phyloP scores from a whole-genome alignment of 2,329 filamentous ascomycete genomes.

The Metarhizium humberi region DNA sequence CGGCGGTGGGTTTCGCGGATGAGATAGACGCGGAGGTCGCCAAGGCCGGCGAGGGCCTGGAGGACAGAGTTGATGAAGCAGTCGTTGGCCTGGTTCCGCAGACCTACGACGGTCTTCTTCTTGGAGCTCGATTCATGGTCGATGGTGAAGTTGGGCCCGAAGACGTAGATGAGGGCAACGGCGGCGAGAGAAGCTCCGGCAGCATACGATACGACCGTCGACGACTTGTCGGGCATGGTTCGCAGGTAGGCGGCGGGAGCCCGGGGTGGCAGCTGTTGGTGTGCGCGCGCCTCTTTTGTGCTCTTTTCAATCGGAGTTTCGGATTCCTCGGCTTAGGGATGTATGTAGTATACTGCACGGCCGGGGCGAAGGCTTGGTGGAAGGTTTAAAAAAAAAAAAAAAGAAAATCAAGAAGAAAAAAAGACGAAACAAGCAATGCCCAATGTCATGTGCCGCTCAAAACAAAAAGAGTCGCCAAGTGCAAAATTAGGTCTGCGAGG shows the following conservation, averaged over 20 bases:
- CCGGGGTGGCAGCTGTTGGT: slow-evolving; percentile 3
- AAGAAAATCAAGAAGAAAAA: neutral
- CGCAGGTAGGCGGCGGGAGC: neutral
- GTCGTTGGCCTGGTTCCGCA: slow-evolving; percentile 87
- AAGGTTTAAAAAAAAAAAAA: neutral
- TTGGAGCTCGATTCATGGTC: slow-evolving; percentile 67
- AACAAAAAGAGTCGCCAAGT: neutral
- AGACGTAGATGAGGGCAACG: slow-evolving; percentile 92
- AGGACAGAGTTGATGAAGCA: slow-evolving; percentile 96
- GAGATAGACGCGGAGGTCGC: slow-evolving; percentile 81
- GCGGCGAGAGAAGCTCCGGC: slow-evolving; percentile 92
- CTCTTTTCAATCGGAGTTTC: neutral
- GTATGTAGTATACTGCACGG: neutral
- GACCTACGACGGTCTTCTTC: slow-evolving; percentile 81
- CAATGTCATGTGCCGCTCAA: neutral
- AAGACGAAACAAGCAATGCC: neutral
- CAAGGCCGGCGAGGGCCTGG: slow-evolving; percentile 83
- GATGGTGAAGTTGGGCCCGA: slow-evolving; percentile 93
- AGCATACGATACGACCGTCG: slow-evolving; percentile 67
- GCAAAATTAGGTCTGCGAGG: neutral
- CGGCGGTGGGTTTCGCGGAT: slow-evolving; percentile 86
- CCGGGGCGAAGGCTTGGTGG: neutral
- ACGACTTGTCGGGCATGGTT: slow-evolving; percentile 28
- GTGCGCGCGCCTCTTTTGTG: neutral
- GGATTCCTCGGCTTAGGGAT: neutral